Evolutionary conservation across 768 basidiomycete genomes (phyloP), one percentile per base, ranked within the genome.

Genomic region (Pleurotus salmoneostramineus): DNA sequence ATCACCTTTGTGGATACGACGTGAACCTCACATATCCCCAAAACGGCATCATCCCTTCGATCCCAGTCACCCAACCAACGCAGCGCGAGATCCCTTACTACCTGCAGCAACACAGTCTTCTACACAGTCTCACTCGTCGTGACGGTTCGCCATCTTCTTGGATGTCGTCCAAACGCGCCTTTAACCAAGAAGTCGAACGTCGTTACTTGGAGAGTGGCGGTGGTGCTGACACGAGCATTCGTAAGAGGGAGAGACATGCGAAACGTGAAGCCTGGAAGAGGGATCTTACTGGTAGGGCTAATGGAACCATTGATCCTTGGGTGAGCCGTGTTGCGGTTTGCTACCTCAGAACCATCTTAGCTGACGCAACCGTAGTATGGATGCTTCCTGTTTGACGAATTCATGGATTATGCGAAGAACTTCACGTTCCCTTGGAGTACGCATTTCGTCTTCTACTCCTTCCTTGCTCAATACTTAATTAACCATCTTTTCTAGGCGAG

Each of bases 321-420:
- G 52, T 55, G 31, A 42, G 35, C n/a, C 21, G 8, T 50, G 7
- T 3, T 31, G 6, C 6, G 6, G 21, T 31, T 6, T 6, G 6
- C 17, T n/a, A 14, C 17, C 47, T 10, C 11, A 15, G 17, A 31
- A 5, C 48, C 3, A 52, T 7, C 14, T 5, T 11, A 32, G 14
- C 50, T 52, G 31, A 52, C 1, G 8, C n/a, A 31, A 4, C 44
- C 15, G 1, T 58, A 81, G 84, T 87, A 87, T 47, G 83, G 84
- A 4, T 91, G 89, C 68, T 74, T 83, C 56, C 66, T 89, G 8
- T 77, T 82, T 49, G 81, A 84, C 58, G 82, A 86, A 72, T 79
- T 85, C 69, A 63, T 87, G 34, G 88, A 90, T 69, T 90, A 90
- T 61, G 85, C 88, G 12, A 52, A 83, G 58, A 91, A 91, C 65